phyloP scores from a whole-genome alignment of 805 yeast species.

The Candida morakotiae region DNA sequence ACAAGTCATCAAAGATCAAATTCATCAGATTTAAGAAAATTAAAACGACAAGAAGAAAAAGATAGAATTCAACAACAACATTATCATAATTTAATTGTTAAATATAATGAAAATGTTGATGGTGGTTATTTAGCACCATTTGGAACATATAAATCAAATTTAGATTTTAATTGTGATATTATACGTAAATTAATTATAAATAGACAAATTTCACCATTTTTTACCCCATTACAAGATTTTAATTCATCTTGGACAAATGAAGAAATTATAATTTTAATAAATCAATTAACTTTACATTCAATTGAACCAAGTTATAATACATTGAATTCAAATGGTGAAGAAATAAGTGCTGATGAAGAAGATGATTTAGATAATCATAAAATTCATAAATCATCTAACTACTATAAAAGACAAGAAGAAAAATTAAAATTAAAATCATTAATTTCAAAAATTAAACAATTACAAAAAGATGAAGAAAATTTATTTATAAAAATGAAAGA shows the following conservation, averaged over 20 bases:
- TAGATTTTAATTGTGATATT: conserved; percentile 68
- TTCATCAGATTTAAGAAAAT: conserved; percentile 17
- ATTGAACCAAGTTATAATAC: conserved; percentile 42
- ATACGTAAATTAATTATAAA: conserved; percentile 70
- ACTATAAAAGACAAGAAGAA: conserved; percentile 45
- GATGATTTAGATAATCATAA: conserved; percentile 65
- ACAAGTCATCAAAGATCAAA: conserved; percentile 9
- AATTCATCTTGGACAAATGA: conserved; percentile 68
- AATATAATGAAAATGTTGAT: conserved; percentile 71
- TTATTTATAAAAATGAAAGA: conserved; percentile 25
- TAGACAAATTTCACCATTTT: conserved; percentile 84
- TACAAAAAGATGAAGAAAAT: conserved; percentile 32
- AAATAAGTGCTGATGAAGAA: conserved; percentile 54
- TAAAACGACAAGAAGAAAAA: conserved; percentile 47
- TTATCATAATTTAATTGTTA: conserved; percentile 53
- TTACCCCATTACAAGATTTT: conserved; percentile 80
- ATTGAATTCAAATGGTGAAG: too few species aligned
- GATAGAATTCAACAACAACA: conserved; percentile 51
- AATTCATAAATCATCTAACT: conserved; percentile 45
- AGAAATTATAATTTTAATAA: conserved; percentile 50
- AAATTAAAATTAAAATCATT: conserved; percentile 42
- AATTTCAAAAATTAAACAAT: conserved; percentile 23
- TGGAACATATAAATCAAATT: conserved; percentile 76
- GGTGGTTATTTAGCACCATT: conserved; percentile 93
- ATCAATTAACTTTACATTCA: conserved; percentile 54